These are phyloP conservation scores for Capronia coronata DNA, from an alignment of 2,329 filamentous ascomycete genomes.

Conservation along the genomic window DNA sequence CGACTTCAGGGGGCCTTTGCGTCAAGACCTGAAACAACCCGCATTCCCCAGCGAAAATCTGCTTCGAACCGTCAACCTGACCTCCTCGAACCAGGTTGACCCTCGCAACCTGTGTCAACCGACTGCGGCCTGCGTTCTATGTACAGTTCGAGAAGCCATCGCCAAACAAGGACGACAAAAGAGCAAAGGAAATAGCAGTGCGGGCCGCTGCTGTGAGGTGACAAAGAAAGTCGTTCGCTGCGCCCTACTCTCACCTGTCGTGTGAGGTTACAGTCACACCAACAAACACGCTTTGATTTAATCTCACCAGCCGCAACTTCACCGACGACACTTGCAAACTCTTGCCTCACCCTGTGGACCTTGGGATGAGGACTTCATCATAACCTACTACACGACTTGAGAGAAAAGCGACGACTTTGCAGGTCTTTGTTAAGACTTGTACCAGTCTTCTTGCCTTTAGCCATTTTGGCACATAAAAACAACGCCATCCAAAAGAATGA, in stretches of 20 bases:
- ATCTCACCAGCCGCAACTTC: background rate
- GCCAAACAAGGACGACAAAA: slow-evolving; percentile 14
- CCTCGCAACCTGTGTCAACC: background rate
- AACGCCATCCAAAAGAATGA: slow-evolving; percentile 15
- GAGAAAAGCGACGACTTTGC: background rate
- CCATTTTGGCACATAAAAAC: background rate
- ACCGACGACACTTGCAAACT: background rate
- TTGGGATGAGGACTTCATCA: slow-evolving; percentile 1
- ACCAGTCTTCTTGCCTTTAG: background rate
- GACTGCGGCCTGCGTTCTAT: slow-evolving; percentile 5
- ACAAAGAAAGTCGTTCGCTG: slow-evolving; percentile 13
- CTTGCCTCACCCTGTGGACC: background rate
- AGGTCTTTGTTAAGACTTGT: slow-evolving; percentile 1
- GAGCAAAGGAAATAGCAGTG: slow-evolving; percentile 20
- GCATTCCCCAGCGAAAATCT: slow-evolving; percentile 21
- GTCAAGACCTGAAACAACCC: slow-evolving; percentile 21
- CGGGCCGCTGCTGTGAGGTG: slow-evolving; percentile 20
- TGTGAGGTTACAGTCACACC: slow-evolving; percentile 5
- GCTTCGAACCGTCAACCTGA: slow-evolving; percentile 7
- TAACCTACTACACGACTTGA: background rate
- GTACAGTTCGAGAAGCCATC: slow-evolving; percentile 2
- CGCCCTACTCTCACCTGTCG: slow-evolving; percentile 5
- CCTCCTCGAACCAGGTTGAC: slow-evolving; percentile 8
- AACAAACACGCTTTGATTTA: slow-evolving; percentile 2
- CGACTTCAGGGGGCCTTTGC: slow-evolving; percentile 15